A percentile compares a stretch with the other conserved stretches of the same genome.
phyloP scores from a whole-genome alignment of 1,284 basidiomycete genomes.

The Tilletia horrida region DNA sequence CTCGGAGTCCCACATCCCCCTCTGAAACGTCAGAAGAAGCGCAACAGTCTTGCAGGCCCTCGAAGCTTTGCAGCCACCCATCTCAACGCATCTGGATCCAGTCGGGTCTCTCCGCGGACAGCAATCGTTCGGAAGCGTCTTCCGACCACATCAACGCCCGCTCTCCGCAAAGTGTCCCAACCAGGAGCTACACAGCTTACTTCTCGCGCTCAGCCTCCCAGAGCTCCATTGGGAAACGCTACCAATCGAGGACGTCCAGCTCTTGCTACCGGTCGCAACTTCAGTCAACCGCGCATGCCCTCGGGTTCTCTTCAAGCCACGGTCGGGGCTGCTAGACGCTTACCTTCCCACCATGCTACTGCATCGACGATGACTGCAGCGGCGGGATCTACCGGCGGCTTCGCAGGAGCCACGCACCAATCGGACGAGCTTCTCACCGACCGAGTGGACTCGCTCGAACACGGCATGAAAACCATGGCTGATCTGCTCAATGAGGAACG shows the following conservation, averaged over 20 bases:
- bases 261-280: not conserved
- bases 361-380: too few relatives aligned
- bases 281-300: not conserved
- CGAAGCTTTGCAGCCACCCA: slow-evolving; percentile 1
- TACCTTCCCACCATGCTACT: not conserved
- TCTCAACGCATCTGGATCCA: slow-evolving; percentile 11
- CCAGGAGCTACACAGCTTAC: not conserved
- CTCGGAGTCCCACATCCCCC: not conserved
- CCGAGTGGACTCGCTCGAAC: not conserved
- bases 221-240: slow-evolving; percentile 3
- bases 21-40: slow-evolving; percentile 3
- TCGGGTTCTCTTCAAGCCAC: not conserved
- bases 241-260: slow-evolving; percentile 2
- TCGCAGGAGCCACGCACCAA: not conserved
- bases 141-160: slow-evolving; percentile 5
- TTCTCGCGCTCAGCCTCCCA: not conserved
- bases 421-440: not conserved
- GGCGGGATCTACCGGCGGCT: too few relatives aligned
- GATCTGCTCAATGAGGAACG: slow-evolving; percentile 7
- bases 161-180: not conserved
- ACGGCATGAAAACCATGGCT: slow-evolving; percentile 10
- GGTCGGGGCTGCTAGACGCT: not conserved
- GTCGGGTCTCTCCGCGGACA: not conserved
- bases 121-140: not conserved
- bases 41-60: slow-evolving; percentile 9